Percentiles rank a stretch among this genome's conserved stretches.
phyloP scores from a whole-genome alignment of 179 eudicot species.

The Silene coronaria region DNA sequence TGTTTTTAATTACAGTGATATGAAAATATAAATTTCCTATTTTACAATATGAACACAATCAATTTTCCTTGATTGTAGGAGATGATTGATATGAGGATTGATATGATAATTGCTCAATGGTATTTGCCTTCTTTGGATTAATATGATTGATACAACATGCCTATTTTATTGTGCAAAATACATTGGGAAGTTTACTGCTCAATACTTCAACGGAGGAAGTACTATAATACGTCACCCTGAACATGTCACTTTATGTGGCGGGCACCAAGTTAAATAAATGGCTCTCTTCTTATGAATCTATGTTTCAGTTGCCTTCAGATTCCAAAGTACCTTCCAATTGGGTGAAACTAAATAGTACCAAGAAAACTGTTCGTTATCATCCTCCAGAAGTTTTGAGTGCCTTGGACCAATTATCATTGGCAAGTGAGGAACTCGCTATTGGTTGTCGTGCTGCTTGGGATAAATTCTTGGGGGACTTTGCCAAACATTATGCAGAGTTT shows the following conservation, averaged over 20 bases:
- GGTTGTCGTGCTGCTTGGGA: conserved; percentile 75
- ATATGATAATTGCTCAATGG: too few species aligned
- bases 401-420: conserved; percentile 65
- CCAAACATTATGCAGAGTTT: conserved; percentile 58
- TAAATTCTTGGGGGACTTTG: conserved; percentile 55
- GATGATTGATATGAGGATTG: too few species aligned
- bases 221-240: not conserved
- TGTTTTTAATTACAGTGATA: too few species aligned
- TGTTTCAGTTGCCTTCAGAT: conserved; percentile 62
- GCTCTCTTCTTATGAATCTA: not conserved
- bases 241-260: not conserved
- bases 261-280: not conserved
- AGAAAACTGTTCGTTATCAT: conserved; percentile 87
- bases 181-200: too few species aligned
- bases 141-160: too few species aligned
- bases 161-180: too few species aligned
- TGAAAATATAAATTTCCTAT: too few species aligned
- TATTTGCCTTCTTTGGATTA: too few species aligned
- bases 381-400: conserved; percentile 78
- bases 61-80: too few species aligned
- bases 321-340: conserved; percentile 70
- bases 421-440: conserved; percentile 68
- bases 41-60: too few species aligned
- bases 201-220: too few species aligned
- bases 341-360: conserved; percentile 89